These are phyloP conservation scores for Neofusicoccum sp. DNA, from an alignment of 2,329 filamentous ascomycete species.

Conservation along the genomic window DNA sequence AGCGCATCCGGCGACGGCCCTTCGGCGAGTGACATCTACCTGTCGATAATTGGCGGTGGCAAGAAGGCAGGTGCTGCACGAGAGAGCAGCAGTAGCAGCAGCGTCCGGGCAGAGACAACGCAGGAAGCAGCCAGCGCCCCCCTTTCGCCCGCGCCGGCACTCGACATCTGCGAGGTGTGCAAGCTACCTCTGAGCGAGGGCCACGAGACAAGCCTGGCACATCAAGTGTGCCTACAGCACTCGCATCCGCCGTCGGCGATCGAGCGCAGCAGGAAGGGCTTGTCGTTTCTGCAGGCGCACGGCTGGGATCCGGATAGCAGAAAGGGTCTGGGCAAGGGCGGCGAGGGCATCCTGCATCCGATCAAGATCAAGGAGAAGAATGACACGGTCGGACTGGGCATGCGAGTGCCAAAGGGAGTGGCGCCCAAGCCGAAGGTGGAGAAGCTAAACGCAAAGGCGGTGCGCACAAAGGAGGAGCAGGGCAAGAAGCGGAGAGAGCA, in stretches of 20 bases:
- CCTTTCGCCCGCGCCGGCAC: slow-evolving; percentile 19
- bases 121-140: neutral
- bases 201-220: slow-evolving; percentile 65
- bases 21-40: slow-evolving; percentile 60
- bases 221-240: slow-evolving; percentile 68
- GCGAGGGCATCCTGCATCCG: slow-evolving; percentile 70
- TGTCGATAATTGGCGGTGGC: slow-evolving; percentile 23
- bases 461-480: slow-evolving; percentile 60
- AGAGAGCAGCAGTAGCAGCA: neutral
- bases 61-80: slow-evolving; percentile 19
- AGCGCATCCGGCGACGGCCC: slow-evolving; percentile 21
- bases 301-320: slow-evolving; percentile 76
- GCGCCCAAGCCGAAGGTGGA: slow-evolving; percentile 34
- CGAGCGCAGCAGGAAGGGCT: slow-evolving; percentile 67
- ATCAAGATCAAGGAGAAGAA: slow-evolving; percentile 71
- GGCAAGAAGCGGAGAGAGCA: slow-evolving; percentile 63
- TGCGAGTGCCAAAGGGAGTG: slow-evolving; percentile 36
- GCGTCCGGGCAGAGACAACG: neutral
- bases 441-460: slow-evolving; percentile 45
- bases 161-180: slow-evolving; percentile 36
- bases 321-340: slow-evolving; percentile 66
- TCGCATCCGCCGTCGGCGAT: slow-evolving; percentile 71
- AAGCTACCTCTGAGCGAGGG: slow-evolving; percentile 32
- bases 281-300: slow-evolving; percentile 63
- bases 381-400: slow-evolving; percentile 72